phyloP scores from a whole-genome alignment of 1,139 yeast genomes.

The Candida mesenterica region DNA sequence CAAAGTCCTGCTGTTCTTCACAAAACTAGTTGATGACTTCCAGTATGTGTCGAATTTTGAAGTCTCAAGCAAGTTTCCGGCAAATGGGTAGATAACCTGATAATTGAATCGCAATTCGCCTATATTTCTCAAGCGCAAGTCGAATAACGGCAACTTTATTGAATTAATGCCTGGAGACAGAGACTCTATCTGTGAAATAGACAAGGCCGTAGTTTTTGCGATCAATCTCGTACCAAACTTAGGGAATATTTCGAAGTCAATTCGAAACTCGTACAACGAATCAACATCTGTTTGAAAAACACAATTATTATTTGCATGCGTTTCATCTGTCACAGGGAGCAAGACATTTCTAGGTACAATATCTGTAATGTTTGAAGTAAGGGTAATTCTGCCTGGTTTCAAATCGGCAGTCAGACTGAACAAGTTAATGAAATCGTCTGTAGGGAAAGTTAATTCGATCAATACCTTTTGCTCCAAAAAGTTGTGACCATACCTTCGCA shows the following conservation, averaged over 20 bases:
- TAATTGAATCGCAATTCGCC: conserved; percentile 79
- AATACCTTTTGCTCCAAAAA: conserved; percentile 86
- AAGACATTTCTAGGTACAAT: conserved; percentile 84
- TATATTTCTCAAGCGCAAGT: conserved; percentile 73
- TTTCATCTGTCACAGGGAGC: conserved; percentile 73
- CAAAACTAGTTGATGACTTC: conserved; percentile 71
- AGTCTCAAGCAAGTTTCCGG: conserved; percentile 82
- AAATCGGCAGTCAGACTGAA: conserved; percentile 46
- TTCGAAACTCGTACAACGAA: conserved; percentile 59
- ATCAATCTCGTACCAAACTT: conserved; percentile 90
- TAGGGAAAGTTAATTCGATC: conserved; percentile 69
- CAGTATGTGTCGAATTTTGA: conserved; percentile 95
- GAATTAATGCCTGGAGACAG: conserved; percentile 48
- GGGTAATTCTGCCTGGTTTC: conserved; percentile 62
- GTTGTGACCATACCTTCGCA: conserved; percentile 92
- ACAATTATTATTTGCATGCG: conserved; percentile 51
- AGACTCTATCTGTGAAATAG: conserved; percentile 47
- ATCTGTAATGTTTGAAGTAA: conserved; percentile 67
- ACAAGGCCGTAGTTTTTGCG: conserved; percentile 82
- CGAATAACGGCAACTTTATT: conserved; percentile 73
- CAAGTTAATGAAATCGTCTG: conserved; percentile 55
- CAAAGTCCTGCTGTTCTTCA: conserved; percentile 30
- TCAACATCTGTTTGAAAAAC: conserved; percentile 86
- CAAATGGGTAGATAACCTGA: conserved; percentile 86
- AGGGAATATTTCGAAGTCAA: conserved; percentile 91